A percentile compares a stretch with the other conserved stretches of the same genome.
Evolutionary conservation across 306 rosid genomes (phyloP).

Genomic region (Begonia masoniana): DNA sequence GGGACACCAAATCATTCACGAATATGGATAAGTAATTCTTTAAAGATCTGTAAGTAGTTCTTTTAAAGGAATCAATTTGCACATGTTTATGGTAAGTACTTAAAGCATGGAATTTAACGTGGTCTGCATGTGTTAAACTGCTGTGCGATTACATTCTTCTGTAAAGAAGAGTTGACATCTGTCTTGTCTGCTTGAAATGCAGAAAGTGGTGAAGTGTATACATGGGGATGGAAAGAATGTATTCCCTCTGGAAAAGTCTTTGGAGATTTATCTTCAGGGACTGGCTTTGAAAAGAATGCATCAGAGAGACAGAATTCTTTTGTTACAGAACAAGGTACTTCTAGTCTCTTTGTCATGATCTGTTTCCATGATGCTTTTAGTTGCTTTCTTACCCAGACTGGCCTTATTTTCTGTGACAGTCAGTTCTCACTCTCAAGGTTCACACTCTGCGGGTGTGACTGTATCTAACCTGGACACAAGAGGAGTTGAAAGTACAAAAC

Average conservation of each 20-base stretch:
- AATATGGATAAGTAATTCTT: too few species aligned
- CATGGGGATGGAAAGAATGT: constrained; percentile 99
- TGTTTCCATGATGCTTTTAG: too few species aligned
- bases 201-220: constrained; percentile 71
- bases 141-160: not conserved
- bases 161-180: constrained; percentile 1
- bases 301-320: constrained; percentile 47
- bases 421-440: constrained; percentile 51
- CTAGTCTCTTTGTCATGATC: constrained; percentile 13
- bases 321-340: constrained; percentile 53
- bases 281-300: constrained; percentile 43
- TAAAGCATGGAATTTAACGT: too few species aligned
- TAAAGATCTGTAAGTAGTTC: too few species aligned
- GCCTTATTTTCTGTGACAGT: constrained; percentile 32
- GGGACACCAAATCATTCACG: too few species aligned
- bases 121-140: not conserved
- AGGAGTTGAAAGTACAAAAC: constrained; percentile 56
- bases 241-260: constrained; percentile 84
- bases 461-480: constrained; percentile 21
- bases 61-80: too few species aligned
- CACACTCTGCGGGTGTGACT: constrained; percentile 37
- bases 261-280: constrained; percentile 33
- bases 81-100: too few species aligned
- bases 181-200: constrained; percentile 10
- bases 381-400: not conserved